Conservation (phyloP, 2,329 filamentous ascomycete species). For the Xylaria digitata region DNA sequence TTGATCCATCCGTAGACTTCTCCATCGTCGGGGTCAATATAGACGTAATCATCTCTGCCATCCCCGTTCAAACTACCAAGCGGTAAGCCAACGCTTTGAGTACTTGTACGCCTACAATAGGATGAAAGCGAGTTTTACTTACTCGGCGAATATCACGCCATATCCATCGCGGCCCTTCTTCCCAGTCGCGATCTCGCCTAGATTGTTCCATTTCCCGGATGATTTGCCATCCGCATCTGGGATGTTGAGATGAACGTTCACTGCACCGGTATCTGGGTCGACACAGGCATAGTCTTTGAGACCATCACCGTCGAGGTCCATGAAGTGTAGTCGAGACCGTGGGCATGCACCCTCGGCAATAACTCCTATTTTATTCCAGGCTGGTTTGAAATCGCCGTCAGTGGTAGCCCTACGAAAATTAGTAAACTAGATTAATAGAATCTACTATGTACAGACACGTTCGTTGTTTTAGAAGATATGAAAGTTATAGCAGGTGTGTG, state of each 20-base stretch:
- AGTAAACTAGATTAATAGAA: too few relatives aligned
- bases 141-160: slow-evolving; percentile 14
- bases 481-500: too few relatives aligned
- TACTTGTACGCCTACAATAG: too few relatives aligned
- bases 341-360: slow-evolving; percentile 4
- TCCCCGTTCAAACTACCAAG: slow-evolving; percentile 10
- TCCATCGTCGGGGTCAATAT: neutral
- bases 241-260: slow-evolving; percentile 5
- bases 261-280: slow-evolving; percentile 3
- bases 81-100: neutral
- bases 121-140: neutral
- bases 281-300: slow-evolving; percentile 22
- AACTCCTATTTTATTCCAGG: neutral
- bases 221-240: slow-evolving; percentile 8
- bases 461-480: too few relatives aligned
- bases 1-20: slow-evolving; percentile 13
- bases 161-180: neutral
- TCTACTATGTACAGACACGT: too few relatives aligned
- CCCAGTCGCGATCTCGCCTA: slow-evolving; percentile 6
- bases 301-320: slow-evolving; percentile 21
- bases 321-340: slow-evolving; percentile 10
- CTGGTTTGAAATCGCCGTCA: slow-evolving; percentile 9
- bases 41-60: slow-evolving; percentile 21
- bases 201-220: neutral
- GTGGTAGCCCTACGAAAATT: neutral